Base-by-base conservation (phyloP, 1,139 yeast genomes). In the Kodamaea derodonti region DNA sequence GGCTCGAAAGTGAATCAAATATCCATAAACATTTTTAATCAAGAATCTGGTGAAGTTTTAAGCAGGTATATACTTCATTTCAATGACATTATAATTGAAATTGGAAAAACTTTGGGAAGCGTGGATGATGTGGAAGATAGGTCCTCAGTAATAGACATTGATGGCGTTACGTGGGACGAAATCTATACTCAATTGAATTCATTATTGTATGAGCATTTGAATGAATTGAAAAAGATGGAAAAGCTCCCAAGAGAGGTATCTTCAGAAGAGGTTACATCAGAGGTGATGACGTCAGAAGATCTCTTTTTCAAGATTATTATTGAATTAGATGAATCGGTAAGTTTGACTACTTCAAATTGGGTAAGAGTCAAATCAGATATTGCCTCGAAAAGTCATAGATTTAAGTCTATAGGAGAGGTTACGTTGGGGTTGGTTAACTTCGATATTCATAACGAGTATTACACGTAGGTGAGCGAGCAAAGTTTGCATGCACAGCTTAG, bases 341-440 rank as follows among this genome's bases (percentile, higher is more conserved):
- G 57, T 34, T 38, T 56, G 26, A 35, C 41, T 3, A 30, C 31
- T 26, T 30, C 45, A 1, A 46, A 48, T 30, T 61, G 66, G 66
- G 51, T 58, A 7, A 44, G 56, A 45, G 36, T 58, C 38, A 31
- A 23, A 13, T 33, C 47, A 7, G 39, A 22, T 8, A 14, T 17
- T 6, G 23, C 11, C 11, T 14, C 12, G 11, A 13, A 14, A 6
- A 14, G 12, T 10, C 23, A 26, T 4, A 45, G 47, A 25, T 40
- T 49, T 20, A 51, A 52, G 13, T 46, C 65, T 0, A 36, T 68
- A 13, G 69, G 70, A 2, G 68, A 64, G 34, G 60, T 65, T 1
- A 58, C 61, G 33, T 45, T 63, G 11, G 64, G 63, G 3, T 43
- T 66, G 16, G 27, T 68, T 14, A 59, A 56, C 32, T 56, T 69